Base-by-base conservation (phyloP, 352 stramenopile genomes). In the Pythium myriotylum region DNA sequence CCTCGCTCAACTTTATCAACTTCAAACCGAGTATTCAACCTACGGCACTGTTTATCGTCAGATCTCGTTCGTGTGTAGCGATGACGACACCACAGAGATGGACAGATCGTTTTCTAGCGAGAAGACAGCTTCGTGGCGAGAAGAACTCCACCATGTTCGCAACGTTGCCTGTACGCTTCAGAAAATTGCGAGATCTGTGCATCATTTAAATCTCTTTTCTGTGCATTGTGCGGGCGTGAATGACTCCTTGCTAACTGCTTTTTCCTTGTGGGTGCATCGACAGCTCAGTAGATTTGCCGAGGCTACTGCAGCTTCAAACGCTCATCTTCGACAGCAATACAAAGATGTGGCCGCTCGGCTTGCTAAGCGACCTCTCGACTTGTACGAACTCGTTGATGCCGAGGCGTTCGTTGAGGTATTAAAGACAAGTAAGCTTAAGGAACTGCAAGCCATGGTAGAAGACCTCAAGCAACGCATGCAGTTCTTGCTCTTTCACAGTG, bases 361-460 rank as follows among this genome's bases (percentile, higher is more conserved):
- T 0, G 69, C 75, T 0, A 90, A 84, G 54, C 84, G 83, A 20
- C 83, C 85, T 0, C 59, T 86, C 20, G 78, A 92, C 62, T 67
- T 92, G 23, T 84, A 92, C 40, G 85, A 94, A 24, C 71, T 94
- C 1, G 79, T 92, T 1, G 81, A 91, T 40, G 56, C 74, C 0
- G 85, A 94, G 50, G 67, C 39, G 2, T 94, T 90, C 59, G 62
- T 88, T 0, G 50, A 73, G 14, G 63, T 49, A 4, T 62, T 94
- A 0, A 89, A 89, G 22, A 50, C 54, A 1, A 54, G 43, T 3
- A 77, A 76, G 20, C 39, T 94, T 0, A 27, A 58, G 16, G 72
- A 86, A n/a, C 62, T 92, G 4, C 67, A 91, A 56, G 47, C 73
- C 3, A 76, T 67, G 35, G 68, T 77, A 0, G 58, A 74, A 13